Conservation (phyloP, 2,329 filamentous ascomycete genomes). For the Sporothrix pseudoabietina region DNA sequence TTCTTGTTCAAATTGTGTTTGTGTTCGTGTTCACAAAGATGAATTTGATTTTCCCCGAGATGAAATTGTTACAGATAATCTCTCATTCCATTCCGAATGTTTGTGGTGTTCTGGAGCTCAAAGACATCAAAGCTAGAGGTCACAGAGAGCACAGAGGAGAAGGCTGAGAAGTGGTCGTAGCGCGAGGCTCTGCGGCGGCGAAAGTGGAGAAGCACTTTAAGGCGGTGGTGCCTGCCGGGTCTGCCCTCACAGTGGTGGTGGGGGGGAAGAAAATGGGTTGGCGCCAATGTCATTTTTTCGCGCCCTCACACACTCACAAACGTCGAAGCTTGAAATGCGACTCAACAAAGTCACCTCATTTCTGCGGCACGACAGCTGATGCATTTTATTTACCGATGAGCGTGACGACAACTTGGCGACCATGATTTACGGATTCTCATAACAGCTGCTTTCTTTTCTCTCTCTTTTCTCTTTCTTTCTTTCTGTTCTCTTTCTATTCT, state of each 20-base stretch:
- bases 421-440: neutral
- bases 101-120: too few relatives aligned
- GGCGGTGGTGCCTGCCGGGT: neutral
- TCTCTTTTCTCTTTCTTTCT: too few relatives aligned
- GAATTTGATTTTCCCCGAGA: neutral
- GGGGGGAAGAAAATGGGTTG: neutral
- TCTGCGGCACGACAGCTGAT: neutral
- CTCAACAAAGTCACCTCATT: neutral
- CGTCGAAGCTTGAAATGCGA: neutral
- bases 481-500: neutral
- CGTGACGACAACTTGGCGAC: neutral
- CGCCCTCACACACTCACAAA: neutral
- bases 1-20: neutral
- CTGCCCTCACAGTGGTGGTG: conserved; percentile 9
- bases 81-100: too few relatives aligned
- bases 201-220: neutral
- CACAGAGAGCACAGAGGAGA: neutral
- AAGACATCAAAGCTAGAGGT: neutral
- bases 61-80: too few relatives aligned
- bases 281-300: conserved; percentile 9
- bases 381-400: neutral
- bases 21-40: neutral
- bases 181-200: conserved; percentile 20
- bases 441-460: neutral
- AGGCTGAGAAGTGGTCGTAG: neutral